Evolutionary conservation across 2,329 filamentous ascomycete species (phyloP).

Genomic region (Epichloe elymi): DNA sequence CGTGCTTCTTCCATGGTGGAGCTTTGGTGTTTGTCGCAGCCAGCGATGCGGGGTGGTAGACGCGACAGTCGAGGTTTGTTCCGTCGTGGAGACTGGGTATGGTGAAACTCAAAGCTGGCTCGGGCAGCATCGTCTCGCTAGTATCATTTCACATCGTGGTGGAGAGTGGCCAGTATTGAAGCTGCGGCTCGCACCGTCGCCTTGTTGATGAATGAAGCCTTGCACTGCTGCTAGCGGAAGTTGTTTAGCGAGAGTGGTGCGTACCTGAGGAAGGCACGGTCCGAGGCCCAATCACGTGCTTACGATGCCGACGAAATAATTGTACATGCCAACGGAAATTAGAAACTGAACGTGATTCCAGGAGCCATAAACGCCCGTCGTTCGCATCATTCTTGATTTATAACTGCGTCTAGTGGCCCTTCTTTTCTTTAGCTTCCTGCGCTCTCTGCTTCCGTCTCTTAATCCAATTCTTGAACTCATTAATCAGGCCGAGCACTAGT

Average conservation of each 20-base stretch:
- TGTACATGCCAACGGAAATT: too few relatives aligned
- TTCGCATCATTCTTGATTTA: not conserved
- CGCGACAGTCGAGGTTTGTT: conserved; percentile 60
- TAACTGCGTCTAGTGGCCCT: conserved; percentile 15
- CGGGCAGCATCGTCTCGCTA: conserved; percentile 33
- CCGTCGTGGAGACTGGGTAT: conserved; percentile 79
- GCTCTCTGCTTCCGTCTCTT: conserved; percentile 32
- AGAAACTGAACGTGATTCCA: too few relatives aligned
- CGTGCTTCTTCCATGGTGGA: conserved; percentile 33
- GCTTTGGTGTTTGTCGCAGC: conserved; percentile 17
- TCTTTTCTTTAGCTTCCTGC: conserved; percentile 26
- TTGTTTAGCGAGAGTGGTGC: too few relatives aligned
- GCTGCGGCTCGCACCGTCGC: not conserved
- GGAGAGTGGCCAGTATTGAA: not conserved
- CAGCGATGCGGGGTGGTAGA: conserved; percentile 57
- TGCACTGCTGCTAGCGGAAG: too few relatives aligned
- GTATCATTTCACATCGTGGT: not conserved
- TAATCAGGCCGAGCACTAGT: conserved; percentile 68
- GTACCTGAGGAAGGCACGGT: too few relatives aligned
- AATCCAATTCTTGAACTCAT: conserved; percentile 58
- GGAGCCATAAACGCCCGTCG: not conserved
- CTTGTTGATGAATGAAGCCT: not conserved
- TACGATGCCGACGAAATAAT: too few relatives aligned
- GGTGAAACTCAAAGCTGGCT: conserved; percentile 52
- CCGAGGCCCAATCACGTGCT: too few relatives aligned